Evolutionary conservation across 1,284 basidiomycete genomes (phyloP), one percentile per base, ranked within the genome.

Genomic region (Tetrapyrgos nigripes): DNA sequence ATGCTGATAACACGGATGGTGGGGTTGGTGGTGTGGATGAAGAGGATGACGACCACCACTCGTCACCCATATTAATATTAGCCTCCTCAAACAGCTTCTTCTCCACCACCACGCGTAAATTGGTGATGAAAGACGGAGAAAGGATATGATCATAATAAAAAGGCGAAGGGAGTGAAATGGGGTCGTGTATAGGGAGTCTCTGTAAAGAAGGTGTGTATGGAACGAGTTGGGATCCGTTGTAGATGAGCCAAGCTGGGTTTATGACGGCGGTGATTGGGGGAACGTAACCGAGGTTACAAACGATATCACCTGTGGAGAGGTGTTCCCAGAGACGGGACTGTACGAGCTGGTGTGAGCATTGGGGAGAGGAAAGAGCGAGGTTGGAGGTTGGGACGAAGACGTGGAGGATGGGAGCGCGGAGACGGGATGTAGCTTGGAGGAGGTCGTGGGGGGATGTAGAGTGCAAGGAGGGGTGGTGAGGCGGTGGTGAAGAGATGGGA

Each of bases 261-360:
- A 21, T 9, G n/a, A 9, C n/a, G 13, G 50, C 17, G n/a, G 35
- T 6, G 40, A 33, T 40, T 9, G 49, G 78, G 1, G 85, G 85
- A 8, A 93, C 79, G 66, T 85, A 91, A 6, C 91, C 91, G 51
- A 93, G 78, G 69, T 93, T 93, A 70, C 87, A 91, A 23, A 93
- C 80, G 40, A 92, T 72, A 66, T 93, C 91, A 2, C 91, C 91
- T 0, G 81, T 81, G 2, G 86, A 89, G 31, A 93, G 79, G 63
- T 89, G 82, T 10, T 80, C 74, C 90, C 90, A 92, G 4, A 93
- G 77, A 0, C 84, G 87, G 2, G 81, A 79, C 1, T 79, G 77
- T 19, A 82, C 72, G 5, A 93, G 79, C 68, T 91, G 88, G 46
- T 83, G 78, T 68, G 91, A 86, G 68, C 89, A 91, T 44, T 43